These are phyloP conservation scores for Pseudogymnoascus sp. DNA, from an alignment of 2,329 filamentous ascomycete species.

Conservation along the genomic window DNA sequence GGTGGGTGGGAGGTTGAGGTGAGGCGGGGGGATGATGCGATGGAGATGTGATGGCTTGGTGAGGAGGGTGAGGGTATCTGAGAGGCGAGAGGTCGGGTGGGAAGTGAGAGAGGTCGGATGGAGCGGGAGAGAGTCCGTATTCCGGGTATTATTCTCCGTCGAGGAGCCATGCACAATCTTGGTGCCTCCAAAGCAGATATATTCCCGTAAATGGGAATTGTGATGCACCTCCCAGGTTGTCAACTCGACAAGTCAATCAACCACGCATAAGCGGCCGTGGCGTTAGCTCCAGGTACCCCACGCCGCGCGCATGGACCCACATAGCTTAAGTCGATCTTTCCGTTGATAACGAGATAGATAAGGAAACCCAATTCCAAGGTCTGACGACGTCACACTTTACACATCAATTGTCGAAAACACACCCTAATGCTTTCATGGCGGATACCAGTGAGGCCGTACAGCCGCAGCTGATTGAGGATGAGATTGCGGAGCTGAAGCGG, in stretches of 20 bases:
- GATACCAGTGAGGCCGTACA: not conserved
- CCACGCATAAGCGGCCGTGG: not conserved
- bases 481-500: conserved; percentile 52
- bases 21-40: not conserved
- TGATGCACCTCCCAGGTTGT: not conserved
- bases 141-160: not conserved
- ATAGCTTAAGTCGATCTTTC: not conserved
- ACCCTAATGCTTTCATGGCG: not conserved
- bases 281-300: not conserved
- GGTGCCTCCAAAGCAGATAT: not conserved
- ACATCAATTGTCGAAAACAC: not conserved
- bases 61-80: not conserved
- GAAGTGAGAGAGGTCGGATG: not conserved
- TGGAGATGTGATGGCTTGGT: not conserved
- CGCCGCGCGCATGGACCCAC: not conserved
- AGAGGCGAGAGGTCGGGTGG: not conserved
- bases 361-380: not conserved
- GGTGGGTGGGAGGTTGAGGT: not conserved
- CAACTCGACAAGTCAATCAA: not conserved
- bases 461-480: conserved; percentile 30
- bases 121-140: not conserved
- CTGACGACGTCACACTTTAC: not conserved
- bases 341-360: not conserved
- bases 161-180: not conserved
- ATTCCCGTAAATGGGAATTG: not conserved